These are phyloP conservation scores for Leccinum olivaceopallidum DNA, from an alignment of 768 basidiomycete species.

Conservation along the genomic window DNA sequence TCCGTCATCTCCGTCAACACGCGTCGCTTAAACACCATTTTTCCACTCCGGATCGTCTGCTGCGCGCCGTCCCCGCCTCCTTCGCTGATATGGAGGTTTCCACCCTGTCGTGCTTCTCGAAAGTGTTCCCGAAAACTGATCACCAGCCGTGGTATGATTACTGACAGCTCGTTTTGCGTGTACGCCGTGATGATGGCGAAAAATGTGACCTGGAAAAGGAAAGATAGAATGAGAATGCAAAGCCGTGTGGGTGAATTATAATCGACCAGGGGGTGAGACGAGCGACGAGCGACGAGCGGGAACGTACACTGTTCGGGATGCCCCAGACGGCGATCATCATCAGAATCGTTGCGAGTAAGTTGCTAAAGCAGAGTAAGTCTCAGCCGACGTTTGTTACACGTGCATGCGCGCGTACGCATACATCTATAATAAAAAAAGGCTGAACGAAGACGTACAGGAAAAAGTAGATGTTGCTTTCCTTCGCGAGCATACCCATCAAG, in stretches of 20 bases:
- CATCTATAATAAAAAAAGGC: neutral
- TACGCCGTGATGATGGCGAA: conserved; percentile 19
- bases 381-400: neutral
- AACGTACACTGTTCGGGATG: conserved; percentile 11
- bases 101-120: neutral
- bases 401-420: neutral
- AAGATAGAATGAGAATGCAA: neutral
- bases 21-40: conserved; percentile 11
- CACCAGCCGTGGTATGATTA: conserved; percentile 21
- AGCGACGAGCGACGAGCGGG: neutral
- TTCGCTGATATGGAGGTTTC: conserved; percentile 1
- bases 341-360: conserved; percentile 16
- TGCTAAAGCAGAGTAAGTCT: conserved; percentile 4
- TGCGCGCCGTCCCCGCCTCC: neutral
- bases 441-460: conserved; percentile 14
- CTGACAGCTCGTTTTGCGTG: conserved; percentile 17
- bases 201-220: neutral
- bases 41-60: conserved; percentile 3
- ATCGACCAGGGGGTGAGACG: neutral
- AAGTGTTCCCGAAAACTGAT: conserved; percentile 24
- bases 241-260: neutral
- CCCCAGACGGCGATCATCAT: conserved; percentile 21
- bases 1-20: conserved; percentile 3
- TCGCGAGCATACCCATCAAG: conserved; percentile 17
- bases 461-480: conserved; percentile 23